These are phyloP conservation scores for Collybiopsis luxurians DNA, from an alignment of 768 basidiomycete genomes.

Conservation along the genomic window DNA sequence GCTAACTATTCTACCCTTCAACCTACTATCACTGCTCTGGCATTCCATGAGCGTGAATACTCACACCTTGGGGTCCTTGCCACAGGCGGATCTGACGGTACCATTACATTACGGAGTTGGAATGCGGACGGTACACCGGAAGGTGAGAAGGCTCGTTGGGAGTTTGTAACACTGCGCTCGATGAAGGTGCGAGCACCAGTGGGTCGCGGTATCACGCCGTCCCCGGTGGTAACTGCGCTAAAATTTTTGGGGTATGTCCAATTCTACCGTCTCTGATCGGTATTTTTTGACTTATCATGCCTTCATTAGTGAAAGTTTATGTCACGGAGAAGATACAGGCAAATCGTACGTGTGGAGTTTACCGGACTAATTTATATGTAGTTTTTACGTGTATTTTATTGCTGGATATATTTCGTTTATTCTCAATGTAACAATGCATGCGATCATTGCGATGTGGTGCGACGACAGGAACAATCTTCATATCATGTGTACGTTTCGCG, in stretches of 20 bases:
- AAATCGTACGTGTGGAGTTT: constrained; percentile 56
- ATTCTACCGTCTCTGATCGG: background rate
- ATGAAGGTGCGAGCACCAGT: constrained; percentile 52
- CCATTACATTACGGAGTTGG: constrained; percentile 82
- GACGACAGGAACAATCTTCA: no score
- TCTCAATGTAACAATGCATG: background rate
- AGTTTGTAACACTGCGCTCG: constrained; percentile 65
- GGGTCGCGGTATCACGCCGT: constrained; percentile 32
- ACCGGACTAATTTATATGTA: constrained; percentile 39
- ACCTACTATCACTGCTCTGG: constrained; percentile 67
- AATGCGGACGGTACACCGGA: constrained; percentile 70
- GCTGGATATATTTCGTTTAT: background rate
- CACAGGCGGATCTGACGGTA: constrained; percentile 72
- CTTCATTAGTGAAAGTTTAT: constrained; percentile 49
- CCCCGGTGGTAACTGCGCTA: constrained; percentile 70
- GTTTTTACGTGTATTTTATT: background rate
- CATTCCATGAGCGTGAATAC: constrained; percentile 90
- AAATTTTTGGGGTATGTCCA: constrained; percentile 71
- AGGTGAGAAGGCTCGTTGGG: constrained; percentile 69
- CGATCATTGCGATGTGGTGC: no score
- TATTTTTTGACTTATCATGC: background rate
- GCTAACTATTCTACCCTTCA: constrained; percentile 41
- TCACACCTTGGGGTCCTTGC: constrained; percentile 77
- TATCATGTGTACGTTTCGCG: no score
- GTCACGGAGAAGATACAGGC: constrained; percentile 64